These are phyloP conservation scores for Tetragonia tetragonoides DNA, from an alignment of 148 eudicot genomes.

Conservation along the genomic window DNA sequence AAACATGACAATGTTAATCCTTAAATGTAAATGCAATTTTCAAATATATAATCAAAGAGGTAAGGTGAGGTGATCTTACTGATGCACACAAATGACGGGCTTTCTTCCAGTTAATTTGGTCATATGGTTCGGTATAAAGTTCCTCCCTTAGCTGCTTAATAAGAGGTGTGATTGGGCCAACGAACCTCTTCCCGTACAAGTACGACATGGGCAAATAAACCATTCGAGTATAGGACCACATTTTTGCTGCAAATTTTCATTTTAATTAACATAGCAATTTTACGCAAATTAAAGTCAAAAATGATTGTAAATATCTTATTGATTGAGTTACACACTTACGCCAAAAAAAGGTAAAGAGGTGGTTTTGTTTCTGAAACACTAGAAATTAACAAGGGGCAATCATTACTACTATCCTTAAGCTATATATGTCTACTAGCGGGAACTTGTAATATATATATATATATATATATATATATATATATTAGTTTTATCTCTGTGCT, in stretches of 20 bases:
- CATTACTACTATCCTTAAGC: too few relatives aligned
- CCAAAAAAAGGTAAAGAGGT: too few relatives aligned
- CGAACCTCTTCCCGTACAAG: constrained; percentile 46
- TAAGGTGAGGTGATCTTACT: constrained; percentile 15
- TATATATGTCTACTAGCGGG: too few relatives aligned
- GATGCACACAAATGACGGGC: constrained; percentile 33
- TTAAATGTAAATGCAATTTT: not conserved
- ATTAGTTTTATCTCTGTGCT: too few relatives aligned
- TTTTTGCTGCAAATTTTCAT: constrained; percentile 27
- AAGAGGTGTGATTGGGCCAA: constrained; percentile 39
- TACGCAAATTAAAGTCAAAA: too few relatives aligned
- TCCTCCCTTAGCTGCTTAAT: constrained; percentile 37
- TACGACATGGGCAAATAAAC: constrained; percentile 45
- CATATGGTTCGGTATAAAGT: constrained; percentile 31
- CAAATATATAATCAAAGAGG: not conserved
- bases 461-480: too few relatives aligned
- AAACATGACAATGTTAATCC: not conserved
- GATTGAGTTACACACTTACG: too few relatives aligned
- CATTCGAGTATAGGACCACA: constrained; percentile 35
- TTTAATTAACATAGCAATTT: too few relatives aligned
- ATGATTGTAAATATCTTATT: too few relatives aligned
- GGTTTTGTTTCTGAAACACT: too few relatives aligned
- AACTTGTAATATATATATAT: too few relatives aligned
- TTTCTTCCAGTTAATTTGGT: constrained; percentile 34
- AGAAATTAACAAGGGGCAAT: too few relatives aligned